phyloP scores from a whole-genome alignment of 139 green algal species.

The Picochlorum sp. region DNA sequence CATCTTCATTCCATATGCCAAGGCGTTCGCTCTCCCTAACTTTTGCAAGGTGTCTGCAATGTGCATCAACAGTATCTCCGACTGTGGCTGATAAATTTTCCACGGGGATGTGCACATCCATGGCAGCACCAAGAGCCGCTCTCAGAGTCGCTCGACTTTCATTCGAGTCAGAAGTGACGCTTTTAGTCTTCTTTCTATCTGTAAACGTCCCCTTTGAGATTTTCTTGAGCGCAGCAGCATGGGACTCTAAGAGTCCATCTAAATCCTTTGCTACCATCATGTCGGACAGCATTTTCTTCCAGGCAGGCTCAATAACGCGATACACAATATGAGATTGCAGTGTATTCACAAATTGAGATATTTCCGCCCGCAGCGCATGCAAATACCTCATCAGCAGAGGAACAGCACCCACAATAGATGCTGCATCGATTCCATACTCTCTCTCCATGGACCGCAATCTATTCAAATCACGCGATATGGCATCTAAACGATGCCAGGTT shows the following conservation, averaged over 20 bases:
- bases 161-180: conserved; percentile 7
- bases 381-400: conserved; percentile 40
- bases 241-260: conserved; percentile 69
- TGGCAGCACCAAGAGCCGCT: conserved; percentile 36
- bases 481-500: conserved; percentile 64
- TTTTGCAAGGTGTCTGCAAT: conserved; percentile 7
- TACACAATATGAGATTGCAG: conserved; percentile 93
- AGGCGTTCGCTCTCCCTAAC: conserved; percentile 25
- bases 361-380: conserved; percentile 68
- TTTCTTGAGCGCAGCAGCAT: conserved; percentile 54
- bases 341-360: conserved; percentile 81
- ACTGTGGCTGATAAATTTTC: conserved; percentile 15
- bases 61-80: conserved; percentile 20
- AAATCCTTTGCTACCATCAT: conserved; percentile 55
- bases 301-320: conserved; percentile 67
- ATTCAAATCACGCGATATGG: conserved; percentile 33
- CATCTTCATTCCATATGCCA: conserved; percentile 35
- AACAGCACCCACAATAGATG: conserved; percentile 19
- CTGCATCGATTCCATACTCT: conserved; percentile 17
- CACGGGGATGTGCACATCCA: conserved; percentile 19
- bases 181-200: conserved; percentile 17
- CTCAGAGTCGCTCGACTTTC: conserved; percentile 24
- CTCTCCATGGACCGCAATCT: conserved; percentile 11
- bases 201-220: conserved; percentile 20
- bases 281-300: conserved; percentile 39